Percentiles rank a stretch among this genome's conserved stretches.
Conservation (phyloP, 179 eudicot species). For the Spinacia oleracea region DNA sequence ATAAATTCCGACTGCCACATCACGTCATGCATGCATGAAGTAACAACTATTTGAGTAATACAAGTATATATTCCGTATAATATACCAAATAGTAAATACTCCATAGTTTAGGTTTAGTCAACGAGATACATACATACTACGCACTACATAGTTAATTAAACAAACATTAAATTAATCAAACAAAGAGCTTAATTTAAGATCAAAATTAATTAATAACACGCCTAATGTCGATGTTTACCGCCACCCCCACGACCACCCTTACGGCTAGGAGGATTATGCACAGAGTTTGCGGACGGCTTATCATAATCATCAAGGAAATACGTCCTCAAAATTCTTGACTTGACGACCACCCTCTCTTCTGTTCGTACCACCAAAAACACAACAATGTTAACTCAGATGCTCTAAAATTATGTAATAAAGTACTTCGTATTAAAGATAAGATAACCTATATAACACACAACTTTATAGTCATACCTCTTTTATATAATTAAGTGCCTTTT, state of each 20-base stretch:
- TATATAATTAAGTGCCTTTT: too few species aligned
- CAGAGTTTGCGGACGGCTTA: slow-evolving; percentile 40
- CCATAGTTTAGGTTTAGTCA: not conserved
- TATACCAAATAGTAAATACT: too few species aligned
- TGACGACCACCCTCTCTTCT: not conserved
- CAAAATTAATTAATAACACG: not conserved
- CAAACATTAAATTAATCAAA: not conserved
- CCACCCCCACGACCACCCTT: slow-evolving; percentile 16
- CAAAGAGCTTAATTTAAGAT: not conserved
- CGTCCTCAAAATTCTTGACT: slow-evolving; percentile 26
- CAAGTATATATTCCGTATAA: too few species aligned
- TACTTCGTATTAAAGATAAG: too few species aligned
- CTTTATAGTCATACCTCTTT: too few species aligned
- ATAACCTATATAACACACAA: too few species aligned
- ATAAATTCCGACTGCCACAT: not conserved
- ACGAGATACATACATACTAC: not conserved
- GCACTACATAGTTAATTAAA: slow-evolving; percentile 3
- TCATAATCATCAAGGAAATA: slow-evolving; percentile 34
- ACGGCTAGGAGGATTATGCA: slow-evolving; percentile 37
- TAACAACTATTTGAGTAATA: slow-evolving; percentile 6
- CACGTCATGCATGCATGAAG: not conserved
- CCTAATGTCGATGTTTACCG: not conserved
- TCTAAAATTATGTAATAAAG: too few species aligned
- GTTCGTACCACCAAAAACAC: not conserved
- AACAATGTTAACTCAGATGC: not conserved